phyloP scores from a whole-genome alignment of 768 basidiomycete species.

The Amanita polypyramis region DNA sequence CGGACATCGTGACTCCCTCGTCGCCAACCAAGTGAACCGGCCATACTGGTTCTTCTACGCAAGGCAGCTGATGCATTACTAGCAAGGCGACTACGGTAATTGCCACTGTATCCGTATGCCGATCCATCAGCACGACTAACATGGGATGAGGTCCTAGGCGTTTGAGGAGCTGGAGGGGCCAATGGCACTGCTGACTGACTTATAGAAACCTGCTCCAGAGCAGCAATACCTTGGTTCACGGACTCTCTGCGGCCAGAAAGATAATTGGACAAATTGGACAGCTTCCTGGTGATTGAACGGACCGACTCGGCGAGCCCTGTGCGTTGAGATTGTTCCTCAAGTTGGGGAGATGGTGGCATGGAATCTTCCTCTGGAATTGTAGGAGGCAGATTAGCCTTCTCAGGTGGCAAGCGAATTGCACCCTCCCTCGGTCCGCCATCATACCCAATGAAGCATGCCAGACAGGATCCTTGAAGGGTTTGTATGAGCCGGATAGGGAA shows the following conservation, averaged over 20 bases:
- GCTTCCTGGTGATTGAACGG: slow-evolving; percentile 39
- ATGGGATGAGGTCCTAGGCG: slow-evolving; percentile 38
- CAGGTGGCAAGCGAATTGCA: slow-evolving; percentile 70
- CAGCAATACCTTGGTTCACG: slow-evolving; percentile 23
- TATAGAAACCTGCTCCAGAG: slow-evolving; percentile 17
- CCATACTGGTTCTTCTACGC: slow-evolving; percentile 44
- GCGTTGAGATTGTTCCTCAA: slow-evolving; percentile 30
- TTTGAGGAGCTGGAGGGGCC: slow-evolving; percentile 25
- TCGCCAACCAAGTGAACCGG: slow-evolving; percentile 39
- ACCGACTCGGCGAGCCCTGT: slow-evolving; percentile 31
- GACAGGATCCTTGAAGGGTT: slow-evolving; percentile 53
- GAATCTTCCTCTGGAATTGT: slow-evolving; percentile 64
- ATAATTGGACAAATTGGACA: slow-evolving; percentile 56
- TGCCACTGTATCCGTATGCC: slow-evolving; percentile 66
- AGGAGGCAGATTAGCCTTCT: slow-evolving; percentile 46
- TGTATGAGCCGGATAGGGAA: slow-evolving; percentile 3
- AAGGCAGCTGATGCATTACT: slow-evolving; percentile 32
- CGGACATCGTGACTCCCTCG: slow-evolving; percentile 35
- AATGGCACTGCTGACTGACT: slow-evolving; percentile 37
- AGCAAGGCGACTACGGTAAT: slow-evolving; percentile 43
- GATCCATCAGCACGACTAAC: slow-evolving; percentile 62
- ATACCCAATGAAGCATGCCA: slow-evolving; percentile 80
- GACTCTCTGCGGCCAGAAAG: slow-evolving; percentile 35
- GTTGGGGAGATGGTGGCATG: slow-evolving; percentile 31
- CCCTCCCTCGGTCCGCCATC: slow-evolving; percentile 89